Base-by-base conservation (phyloP, 768 basidiomycete species). In the Sarcomyxa edulis region DNA sequence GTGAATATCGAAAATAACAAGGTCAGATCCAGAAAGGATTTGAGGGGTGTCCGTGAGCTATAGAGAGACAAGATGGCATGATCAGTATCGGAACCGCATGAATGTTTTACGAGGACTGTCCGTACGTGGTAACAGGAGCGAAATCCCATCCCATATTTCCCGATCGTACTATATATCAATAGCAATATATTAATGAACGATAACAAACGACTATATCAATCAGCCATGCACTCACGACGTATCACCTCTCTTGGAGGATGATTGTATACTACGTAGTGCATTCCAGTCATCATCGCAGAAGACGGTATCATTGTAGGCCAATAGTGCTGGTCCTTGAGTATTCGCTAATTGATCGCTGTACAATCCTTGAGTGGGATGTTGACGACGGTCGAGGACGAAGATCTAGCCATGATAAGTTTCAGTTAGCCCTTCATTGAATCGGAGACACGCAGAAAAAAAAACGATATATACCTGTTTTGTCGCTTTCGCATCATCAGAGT, bases 71-170 rank as follows among this genome's bases (percentile, higher is more conserved):
- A 21, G 27, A 37, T 4, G 35, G 29, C 21, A 22, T 16, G 21
- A 6, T 20, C 7, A 6, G 26, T 26, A 20, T 29, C 32, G n/a
- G 6, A n/a, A 7, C 6, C 1, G 12, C 8, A 24, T 18, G 28
- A 15, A 37, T 9, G 24, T 20, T 25, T n/a, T 7, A 26, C 6
- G 12, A 18, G 33, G 14, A 46, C 60, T 19, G n/a, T n/a, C 36
- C 21, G 16, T 48, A 73, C 71, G 48, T 76, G 72, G 45, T 72
- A 76, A n/a, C 62, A 62, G 0, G 69, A 66, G 12, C 73, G 54
- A 47, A 75, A 72, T 1, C 74, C 74, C 14, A 74, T 58, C 0
- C 72, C 73, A 44, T 67, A 74, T 46, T 74, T 76, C 14, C 73
- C 74, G 5, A 71, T 74, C 54, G 71, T 74, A 0, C 72, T 74